phyloP scores from a whole-genome alignment of 176 grass and related monocot species.

The Oropetium thomaeum region DNA sequence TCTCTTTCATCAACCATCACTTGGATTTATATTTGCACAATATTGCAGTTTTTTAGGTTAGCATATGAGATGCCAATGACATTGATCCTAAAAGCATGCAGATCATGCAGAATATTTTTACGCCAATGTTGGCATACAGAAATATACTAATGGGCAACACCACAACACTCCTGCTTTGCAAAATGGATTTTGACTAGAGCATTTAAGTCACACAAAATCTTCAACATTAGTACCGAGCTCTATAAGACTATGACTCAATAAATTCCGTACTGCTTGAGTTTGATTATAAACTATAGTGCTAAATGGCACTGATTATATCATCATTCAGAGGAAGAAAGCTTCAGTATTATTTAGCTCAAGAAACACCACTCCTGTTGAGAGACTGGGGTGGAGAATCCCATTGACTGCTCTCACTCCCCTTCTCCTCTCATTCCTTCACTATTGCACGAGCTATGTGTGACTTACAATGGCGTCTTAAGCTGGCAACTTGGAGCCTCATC shows the following conservation, averaged over 20 bases:
- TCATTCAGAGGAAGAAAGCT: no score
- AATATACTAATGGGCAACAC: constrained; percentile 10
- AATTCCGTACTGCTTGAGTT: not conserved
- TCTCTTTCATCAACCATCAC: constrained; percentile 3
- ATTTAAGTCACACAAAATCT: not conserved
- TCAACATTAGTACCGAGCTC: not conserved
- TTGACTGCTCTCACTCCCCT: no score
- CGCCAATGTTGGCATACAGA: not conserved
- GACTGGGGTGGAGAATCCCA: no score
- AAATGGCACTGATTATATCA: no score
- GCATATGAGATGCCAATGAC: constrained; percentile 3
- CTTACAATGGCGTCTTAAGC: no score
- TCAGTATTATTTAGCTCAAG: no score
- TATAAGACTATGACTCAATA: not conserved
- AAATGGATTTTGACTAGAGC: not conserved
- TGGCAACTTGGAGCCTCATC: no score
- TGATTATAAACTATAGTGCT: not conserved
- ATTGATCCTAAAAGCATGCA: not conserved
- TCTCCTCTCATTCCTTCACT: no score
- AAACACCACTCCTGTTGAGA: no score
- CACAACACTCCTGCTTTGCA: not conserved
- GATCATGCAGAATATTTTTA: not conserved
- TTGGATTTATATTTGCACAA: not conserved
- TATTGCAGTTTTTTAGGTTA: not conserved
- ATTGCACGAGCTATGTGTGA: no score